Percentiles rank a stretch among this genome's conserved stretches.
Evolutionary conservation across 495 filamentous ascomycete genomes (phyloP).

Genomic region (Aspergillus coremiiformis): DNA sequence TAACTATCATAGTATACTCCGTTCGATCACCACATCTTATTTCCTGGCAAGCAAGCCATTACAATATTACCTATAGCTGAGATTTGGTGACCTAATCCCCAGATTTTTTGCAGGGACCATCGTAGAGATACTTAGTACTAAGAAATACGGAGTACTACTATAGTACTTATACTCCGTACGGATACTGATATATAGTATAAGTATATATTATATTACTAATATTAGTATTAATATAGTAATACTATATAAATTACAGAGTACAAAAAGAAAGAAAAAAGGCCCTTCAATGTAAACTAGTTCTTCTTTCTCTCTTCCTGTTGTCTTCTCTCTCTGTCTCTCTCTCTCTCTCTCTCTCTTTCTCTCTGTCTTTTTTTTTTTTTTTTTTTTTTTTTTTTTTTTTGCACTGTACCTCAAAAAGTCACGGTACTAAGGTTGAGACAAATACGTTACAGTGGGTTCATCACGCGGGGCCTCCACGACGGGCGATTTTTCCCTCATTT

Average conservation of each 20-base stretch:
- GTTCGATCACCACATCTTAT: no score
- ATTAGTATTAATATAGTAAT: background rate
- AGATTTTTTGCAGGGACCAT: background rate
- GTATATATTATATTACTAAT: no score
- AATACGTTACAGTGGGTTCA: background rate
- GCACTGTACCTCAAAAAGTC: background rate
- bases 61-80: no score
- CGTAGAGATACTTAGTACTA: background rate
- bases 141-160: no score
- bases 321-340: no score
- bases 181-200: no score
- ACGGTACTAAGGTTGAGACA: background rate
- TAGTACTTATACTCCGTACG: no score
- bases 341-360: no score
- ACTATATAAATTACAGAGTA: background rate
- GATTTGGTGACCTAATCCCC: background rate
- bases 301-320: background rate
- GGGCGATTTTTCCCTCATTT: slow-evolving; percentile 1
- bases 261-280: background rate
- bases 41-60: no score
- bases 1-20: no score
- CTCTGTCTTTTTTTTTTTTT: background rate
- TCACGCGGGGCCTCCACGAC: background rate
- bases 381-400: background rate
- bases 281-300: background rate